Conservation (phyloP, 2,329 filamentous ascomycete genomes). For the Xylaria sp. region DNA sequence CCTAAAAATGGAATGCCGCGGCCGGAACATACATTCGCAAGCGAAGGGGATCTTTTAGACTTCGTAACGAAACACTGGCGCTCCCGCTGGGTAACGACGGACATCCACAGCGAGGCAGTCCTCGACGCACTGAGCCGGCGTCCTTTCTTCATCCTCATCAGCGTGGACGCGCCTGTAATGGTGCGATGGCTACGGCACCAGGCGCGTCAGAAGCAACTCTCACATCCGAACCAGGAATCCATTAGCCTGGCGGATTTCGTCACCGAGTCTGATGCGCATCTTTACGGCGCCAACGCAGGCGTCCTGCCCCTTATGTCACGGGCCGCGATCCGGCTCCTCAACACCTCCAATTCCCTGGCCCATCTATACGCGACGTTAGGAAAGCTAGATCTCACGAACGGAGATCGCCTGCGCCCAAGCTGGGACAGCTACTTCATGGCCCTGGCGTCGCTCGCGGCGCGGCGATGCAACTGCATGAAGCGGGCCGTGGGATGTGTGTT, state of each 20-base stretch:
- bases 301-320: constrained; percentile 81
- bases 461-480: constrained; percentile 98
- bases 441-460: constrained; percentile 88
- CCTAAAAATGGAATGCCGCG: constrained; percentile 17
- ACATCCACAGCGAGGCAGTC: constrained; percentile 76
- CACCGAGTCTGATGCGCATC: constrained; percentile 72
- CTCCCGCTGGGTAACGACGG: constrained; percentile 84
- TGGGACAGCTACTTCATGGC: constrained; percentile 99
- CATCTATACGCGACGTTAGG: constrained; percentile 78
- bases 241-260: constrained; percentile 66
- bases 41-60: constrained; percentile 76
- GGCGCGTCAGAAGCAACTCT: constrained; percentile 36
- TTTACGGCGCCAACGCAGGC: constrained; percentile 74
- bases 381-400: constrained; percentile 79
- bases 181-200: constrained; percentile 85
- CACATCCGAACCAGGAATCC: not conserved
- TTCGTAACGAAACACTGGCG: constrained; percentile 89
- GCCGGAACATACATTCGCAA: constrained; percentile 61
- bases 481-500: constrained; percentile 93
- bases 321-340: constrained; percentile 86
- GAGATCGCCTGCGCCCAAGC: constrained; percentile 81
- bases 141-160: constrained; percentile 93
- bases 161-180: constrained; percentile 87
- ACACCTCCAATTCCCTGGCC: constrained; percentile 77
- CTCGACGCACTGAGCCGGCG: constrained; percentile 80